Conservation (phyloP, 202 grass and related monocot genomes). For the Schoenoplectus tabernaemontani region DNA sequence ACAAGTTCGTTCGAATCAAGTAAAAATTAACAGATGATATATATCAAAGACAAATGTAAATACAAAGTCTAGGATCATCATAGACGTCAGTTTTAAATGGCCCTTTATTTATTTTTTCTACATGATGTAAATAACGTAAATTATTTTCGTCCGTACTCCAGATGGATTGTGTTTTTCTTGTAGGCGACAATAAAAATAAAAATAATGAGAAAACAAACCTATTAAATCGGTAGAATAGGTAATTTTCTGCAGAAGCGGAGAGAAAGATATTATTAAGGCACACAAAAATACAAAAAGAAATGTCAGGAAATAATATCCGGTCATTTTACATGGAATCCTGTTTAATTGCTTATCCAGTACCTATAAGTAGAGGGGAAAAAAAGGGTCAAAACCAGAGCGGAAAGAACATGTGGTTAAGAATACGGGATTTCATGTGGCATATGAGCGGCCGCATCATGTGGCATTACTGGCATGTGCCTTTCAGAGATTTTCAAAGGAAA, state of each 20-base stretch:
- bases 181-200: not conserved
- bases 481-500: not conserved
- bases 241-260: too few relatives aligned
- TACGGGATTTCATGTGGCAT: not conserved
- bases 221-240: too few relatives aligned
- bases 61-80: too few relatives aligned
- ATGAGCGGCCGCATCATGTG: not conserved
- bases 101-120: too few relatives aligned
- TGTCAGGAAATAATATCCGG: too few relatives aligned
- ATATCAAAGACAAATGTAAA: too few relatives aligned
- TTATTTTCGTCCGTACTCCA: not conserved
- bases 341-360: not conserved
- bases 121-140: not conserved
- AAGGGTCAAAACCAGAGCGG: not conserved
- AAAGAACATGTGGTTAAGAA: not conserved
- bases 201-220: not conserved
- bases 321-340: not conserved
- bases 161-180: not conserved
- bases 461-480: not conserved
- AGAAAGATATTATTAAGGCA: not conserved
- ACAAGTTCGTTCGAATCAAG: too few relatives aligned
- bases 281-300: slow-evolving; percentile 9
- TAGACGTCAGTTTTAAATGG: too few relatives aligned
- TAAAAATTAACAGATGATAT: too few relatives aligned
- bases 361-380: too few relatives aligned